Evolutionary conservation across 1,284 basidiomycete species (phyloP), one percentile per base, ranked within the genome.

Genomic region (Schizopora paradoxa): DNA sequence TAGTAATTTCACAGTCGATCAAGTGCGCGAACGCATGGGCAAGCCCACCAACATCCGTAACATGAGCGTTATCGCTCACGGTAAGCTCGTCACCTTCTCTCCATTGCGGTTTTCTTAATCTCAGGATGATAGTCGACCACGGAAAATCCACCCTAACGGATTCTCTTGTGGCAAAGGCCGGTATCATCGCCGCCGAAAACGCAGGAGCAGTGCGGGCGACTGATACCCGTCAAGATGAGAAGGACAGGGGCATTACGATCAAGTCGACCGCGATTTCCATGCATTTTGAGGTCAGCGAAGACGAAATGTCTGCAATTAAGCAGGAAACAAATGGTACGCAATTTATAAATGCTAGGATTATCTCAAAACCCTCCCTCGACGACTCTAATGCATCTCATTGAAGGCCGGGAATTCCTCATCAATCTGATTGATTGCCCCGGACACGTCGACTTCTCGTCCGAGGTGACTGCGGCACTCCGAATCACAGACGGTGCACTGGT

Each of bases 211-310:
- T 90, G 80, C 92, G 96, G 59, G 97, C 95, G 69, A 99, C 91
- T 56, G 95, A 99, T 72, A 99, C 96, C 59, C 75, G 95, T 77
- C 83, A 90, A 33, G 96, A 99, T 67, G 96, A 99, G 76, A 99
- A 97, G 68, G 96, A 99, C 69, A 94, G 96, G 74, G 96, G 96
- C 79, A 99, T 99, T 64, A 99, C 96, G 51, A 99, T 99, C 77
- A 99, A 99, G 76, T 99, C 96, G 40, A 99, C 96, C 38, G 96
- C 95, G 65, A 98, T 99, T 68, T 97, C 96, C 52, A 99, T 99
- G 96, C 98, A 96, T 76, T 99, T 99, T 68, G 85, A 92, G 73
- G 79, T 99, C 63, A 68, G 77, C 65, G 92, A 96, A 77, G 94
- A 97, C 14, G 89, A 95, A 54, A 62, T 95, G 35, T 59, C 65